phyloP scores from a whole-genome alignment of 768 basidiomycete genomes.

The Russula brevipes region DNA sequence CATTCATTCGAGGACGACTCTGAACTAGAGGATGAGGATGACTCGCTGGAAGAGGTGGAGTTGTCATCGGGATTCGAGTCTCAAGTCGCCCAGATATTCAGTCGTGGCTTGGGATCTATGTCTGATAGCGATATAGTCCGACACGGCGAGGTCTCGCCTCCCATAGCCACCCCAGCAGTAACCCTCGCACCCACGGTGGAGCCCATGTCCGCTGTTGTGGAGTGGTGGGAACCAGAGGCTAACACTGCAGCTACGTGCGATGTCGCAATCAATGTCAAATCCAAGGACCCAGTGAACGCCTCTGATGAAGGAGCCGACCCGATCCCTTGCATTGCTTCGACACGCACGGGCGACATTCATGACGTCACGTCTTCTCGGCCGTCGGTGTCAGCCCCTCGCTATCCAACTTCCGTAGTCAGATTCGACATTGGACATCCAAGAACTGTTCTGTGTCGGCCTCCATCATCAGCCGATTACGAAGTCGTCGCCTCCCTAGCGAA shows the following conservation, averaged over 20 bases:
- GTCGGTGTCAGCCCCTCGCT: neutral
- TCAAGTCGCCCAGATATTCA: conserved; percentile 5
- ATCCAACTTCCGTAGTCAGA: neutral
- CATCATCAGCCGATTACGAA: conserved; percentile 14
- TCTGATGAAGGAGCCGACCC: neutral
- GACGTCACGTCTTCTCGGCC: neutral
- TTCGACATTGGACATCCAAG: neutral
- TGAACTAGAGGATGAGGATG: neutral
- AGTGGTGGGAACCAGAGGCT: neutral
- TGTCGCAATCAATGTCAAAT: neutral
- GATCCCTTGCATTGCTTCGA: neutral
- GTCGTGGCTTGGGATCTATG: neutral
- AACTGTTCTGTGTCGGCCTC: neutral
- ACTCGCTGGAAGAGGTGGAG: neutral
- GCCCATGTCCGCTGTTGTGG: conserved; percentile 11
- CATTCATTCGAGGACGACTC: conserved; percentile 7
- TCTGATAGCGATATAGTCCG: neutral
- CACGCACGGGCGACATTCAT: neutral
- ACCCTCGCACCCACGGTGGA: neutral
- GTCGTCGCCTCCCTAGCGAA: conserved; percentile 10
- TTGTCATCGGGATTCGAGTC: neutral
- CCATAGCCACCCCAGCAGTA: neutral
- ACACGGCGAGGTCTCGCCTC: neutral
- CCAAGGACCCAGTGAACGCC: neutral
- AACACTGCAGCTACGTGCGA: neutral